Evolutionary conservation across 2,329 filamentous ascomycete genomes (phyloP).

Genomic region (Passalora sequoiae): DNA sequence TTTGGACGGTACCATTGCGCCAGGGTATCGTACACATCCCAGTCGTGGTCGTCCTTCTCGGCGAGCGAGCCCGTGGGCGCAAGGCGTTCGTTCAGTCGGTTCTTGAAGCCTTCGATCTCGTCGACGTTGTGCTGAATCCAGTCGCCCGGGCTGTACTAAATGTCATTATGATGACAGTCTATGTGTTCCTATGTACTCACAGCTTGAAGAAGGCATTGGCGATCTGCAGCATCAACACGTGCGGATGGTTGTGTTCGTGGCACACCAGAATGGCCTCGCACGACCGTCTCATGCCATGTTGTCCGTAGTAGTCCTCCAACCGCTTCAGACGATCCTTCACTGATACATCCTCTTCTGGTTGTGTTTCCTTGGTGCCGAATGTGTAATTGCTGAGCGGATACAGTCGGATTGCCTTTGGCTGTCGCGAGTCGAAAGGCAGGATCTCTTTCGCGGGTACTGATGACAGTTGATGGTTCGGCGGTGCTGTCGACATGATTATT

Average conservation of each 20-base stretch:
- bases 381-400: constrained; percentile 98
- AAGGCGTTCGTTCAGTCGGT: constrained; percentile 82
- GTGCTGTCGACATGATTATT: constrained; percentile 30
- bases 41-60: constrained; percentile 69
- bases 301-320: constrained; percentile 88
- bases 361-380: constrained; percentile 95
- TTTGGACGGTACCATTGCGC: constrained; percentile 99
- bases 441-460: constrained; percentile 21
- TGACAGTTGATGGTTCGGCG: constrained; percentile 25
- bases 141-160: constrained; percentile 66
- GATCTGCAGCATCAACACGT: constrained; percentile 98
- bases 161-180: background rate
- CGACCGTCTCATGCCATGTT: constrained; percentile 92
- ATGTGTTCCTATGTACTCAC: constrained; percentile 35
- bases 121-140: constrained; percentile 86
- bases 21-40: constrained; percentile 89
- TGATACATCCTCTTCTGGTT: constrained; percentile 95
- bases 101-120: constrained; percentile 92
- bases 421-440: constrained; percentile 76
- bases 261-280: constrained; percentile 96
- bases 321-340: constrained; percentile 88
- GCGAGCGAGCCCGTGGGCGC: constrained; percentile 72
- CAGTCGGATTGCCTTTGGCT: constrained; percentile 75
- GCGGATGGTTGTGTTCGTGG: constrained; percentile 98
- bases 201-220: constrained; percentile 99